Percentiles rank a stretch among this genome's conserved stretches.
Evolutionary conservation across 2,329 filamentous ascomycete genomes (phyloP).

Genomic region (Phoma sp.): DNA sequence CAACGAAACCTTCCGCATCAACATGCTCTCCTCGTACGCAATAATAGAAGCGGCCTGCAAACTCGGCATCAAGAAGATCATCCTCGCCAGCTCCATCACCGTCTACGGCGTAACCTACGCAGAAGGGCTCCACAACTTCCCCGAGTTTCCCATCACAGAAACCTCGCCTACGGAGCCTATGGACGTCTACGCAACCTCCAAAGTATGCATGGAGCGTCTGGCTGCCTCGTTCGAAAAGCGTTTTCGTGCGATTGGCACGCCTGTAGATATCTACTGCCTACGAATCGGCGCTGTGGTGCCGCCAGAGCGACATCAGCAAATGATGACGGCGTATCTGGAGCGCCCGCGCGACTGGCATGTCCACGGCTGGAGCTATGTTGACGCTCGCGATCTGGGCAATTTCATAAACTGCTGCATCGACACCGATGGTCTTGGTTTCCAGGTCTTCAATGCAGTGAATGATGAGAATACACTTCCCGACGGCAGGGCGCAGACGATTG

Average conservation of each 20-base stretch:
- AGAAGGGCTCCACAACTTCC: conserved; percentile 61
- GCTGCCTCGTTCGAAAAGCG: conserved; percentile 61
- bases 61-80: conserved; percentile 65
- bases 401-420: conserved; percentile 63
- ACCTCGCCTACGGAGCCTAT: conserved; percentile 62
- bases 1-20: conserved; percentile 60
- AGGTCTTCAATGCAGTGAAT: conserved; percentile 69
- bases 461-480: conserved; percentile 59
- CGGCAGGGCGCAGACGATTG: conserved; percentile 47
- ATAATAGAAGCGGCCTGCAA: conserved; percentile 67
- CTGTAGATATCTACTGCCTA: conserved; percentile 63
- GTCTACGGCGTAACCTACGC: conserved; percentile 64
- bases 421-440: conserved; percentile 63
- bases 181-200: conserved; percentile 65
- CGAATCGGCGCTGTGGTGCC: conserved; percentile 66
- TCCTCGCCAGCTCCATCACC: conserved; percentile 64
- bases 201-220: conserved; percentile 63
- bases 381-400: conserved; percentile 64
- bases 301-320: conserved; percentile 60
- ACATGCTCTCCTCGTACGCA: conserved; percentile 56
- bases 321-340: conserved; percentile 56
- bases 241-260: conserved; percentile 41
- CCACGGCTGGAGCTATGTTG: conserved; percentile 67
- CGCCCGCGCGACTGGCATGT: conserved; percentile 58
- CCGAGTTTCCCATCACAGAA: conserved; percentile 65